Base-by-base conservation (phyloP, 805 yeast genomes). In the Lachancea cidri region DNA sequence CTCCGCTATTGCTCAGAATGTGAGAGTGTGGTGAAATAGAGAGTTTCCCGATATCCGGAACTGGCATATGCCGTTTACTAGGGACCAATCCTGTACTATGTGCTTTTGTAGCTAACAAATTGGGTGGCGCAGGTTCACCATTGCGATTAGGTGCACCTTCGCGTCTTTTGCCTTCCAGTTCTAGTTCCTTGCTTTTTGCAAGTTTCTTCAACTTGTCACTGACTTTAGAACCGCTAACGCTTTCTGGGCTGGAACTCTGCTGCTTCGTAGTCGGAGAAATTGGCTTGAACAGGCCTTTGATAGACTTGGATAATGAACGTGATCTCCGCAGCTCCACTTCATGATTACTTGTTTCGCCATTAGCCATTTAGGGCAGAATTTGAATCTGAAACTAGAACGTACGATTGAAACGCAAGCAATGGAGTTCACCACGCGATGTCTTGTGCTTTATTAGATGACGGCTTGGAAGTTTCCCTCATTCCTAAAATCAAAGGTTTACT, bases 261-360 rank as follows among this genome's bases (percentile, higher is more conserved):
- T 36, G 19, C 24, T 34, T 34, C 17, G 42, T 37, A 35, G 39
- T 32, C 39, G 32, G 55, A 29, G 36, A 46, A 19, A 30, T 42
- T 40, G 36, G 46, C 16, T 47, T 52, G 29, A 58, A 58, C 14
- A 58, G 43, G n/a, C 50, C 55, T 33, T 55, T 56, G 7, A 58
- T 37, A 2, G 62, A 56, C 31, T 47, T 53, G 5, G 64, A 54
- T 4, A 58, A 32, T 1, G 62, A 56, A 32, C 53, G 53, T 3
- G 52, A 41, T 31, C 60, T 50, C n/a, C 48, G 41, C 11, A 50
- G 22, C 35, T 39, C 27, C 11, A 7, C 27, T 11, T 22, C 27
- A 22, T 7, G 27, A 11, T 22, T 22, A 22, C 11, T 22, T 22
- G 27, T 7, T 22, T 11, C 27, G 27, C 11, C 27, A 22, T 22